Percentiles rank a stretch among this genome's conserved stretches.
Evolutionary conservation across 176 grass and related monocot genomes (phyloP).

Genomic region (Hordeum marinum): DNA sequence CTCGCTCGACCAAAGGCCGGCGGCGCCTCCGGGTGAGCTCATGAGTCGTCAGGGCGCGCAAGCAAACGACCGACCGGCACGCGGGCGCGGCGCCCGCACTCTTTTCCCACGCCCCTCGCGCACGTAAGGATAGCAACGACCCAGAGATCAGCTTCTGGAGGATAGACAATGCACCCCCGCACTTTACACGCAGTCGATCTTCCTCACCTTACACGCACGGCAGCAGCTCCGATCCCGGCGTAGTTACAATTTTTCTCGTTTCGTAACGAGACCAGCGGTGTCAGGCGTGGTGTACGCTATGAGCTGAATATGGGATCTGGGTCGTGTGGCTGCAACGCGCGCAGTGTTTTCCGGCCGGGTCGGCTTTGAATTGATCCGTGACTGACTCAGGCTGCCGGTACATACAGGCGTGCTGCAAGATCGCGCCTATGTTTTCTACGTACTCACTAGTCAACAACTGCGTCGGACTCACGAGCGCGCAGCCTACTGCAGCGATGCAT

Average conservation of each 20-base stretch:
- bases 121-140: neutral
- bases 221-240: neutral
- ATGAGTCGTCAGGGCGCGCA: conserved; percentile 14
- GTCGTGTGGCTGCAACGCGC: neutral
- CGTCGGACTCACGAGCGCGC: neutral
- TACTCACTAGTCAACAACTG: neutral
- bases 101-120: neutral
- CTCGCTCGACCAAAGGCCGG: neutral
- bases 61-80: conserved; percentile 19
- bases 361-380: neutral
- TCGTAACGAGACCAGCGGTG: too few relatives aligned
- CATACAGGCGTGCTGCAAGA: neutral
- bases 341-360: neutral
- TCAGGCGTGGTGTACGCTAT: neutral
- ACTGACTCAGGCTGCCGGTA: neutral
- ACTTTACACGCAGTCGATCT: neutral
- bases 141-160: neutral
- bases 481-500: neutral
- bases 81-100: neutral
- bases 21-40: conserved; percentile 8
- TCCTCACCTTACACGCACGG: neutral
- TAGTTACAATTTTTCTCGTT: neutral
- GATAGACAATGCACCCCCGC: neutral
- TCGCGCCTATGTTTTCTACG: neutral
- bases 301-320: neutral